Evolutionary conservation across 257 asterid species (phyloP).

Genomic region (Capsicum pubescens): DNA sequence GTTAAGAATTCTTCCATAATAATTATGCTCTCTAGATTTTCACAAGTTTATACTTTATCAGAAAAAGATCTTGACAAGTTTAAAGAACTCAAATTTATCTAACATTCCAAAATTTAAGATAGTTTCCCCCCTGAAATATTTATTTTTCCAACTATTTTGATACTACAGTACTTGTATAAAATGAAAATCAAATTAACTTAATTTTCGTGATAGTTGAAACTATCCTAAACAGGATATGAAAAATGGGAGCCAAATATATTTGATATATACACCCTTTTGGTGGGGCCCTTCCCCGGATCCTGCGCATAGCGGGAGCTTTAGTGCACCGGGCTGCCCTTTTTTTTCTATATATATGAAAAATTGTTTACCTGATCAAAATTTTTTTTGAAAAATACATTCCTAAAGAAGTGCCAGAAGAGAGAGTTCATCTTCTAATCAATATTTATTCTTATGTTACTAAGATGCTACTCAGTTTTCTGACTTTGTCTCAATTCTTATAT

Average conservation of each 20-base stretch:
- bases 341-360: too few relatives aligned
- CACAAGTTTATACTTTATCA: not conserved
- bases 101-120: not conserved
- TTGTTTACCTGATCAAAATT: too few relatives aligned
- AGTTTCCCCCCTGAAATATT: not conserved
- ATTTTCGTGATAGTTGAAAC: not conserved
- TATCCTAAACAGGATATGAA: not conserved
- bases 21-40: not conserved
- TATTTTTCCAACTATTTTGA: not conserved
- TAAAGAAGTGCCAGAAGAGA: not conserved
- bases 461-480: constrained; percentile 1
- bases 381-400: not conserved
- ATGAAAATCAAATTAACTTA: constrained; percentile 10
- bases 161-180: not conserved
- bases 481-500: not conserved
- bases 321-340: too few relatives aligned
- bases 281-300: too few relatives aligned
- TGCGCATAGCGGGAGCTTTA: too few relatives aligned
- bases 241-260: not conserved
- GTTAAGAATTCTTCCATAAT: not conserved
- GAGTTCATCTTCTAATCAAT: not conserved
- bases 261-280: not conserved
- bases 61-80: not conserved
- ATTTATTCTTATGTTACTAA: not conserved
- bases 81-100: not conserved